Base-by-base conservation (phyloP, 1,284 basidiomycete species). In the Fistulina hepatica region DNA sequence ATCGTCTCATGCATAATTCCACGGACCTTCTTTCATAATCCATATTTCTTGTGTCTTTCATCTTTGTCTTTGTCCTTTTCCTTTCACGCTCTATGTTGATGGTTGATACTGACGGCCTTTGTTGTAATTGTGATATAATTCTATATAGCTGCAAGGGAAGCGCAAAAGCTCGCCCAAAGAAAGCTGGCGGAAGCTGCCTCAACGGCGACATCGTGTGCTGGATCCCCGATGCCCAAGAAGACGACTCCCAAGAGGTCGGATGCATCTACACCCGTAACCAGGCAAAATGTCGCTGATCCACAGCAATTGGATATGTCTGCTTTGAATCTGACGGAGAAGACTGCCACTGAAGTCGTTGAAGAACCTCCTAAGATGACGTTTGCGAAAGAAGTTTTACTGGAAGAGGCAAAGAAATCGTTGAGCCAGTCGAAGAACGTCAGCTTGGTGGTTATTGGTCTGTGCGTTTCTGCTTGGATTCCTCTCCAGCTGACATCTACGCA, bases 371-470 rank as follows among this genome's bases (percentile, higher is more conserved):
- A 75, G 50, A 62, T 84, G 45, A 71, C 65, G 17, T 70, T 90
- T 50, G 81, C 88, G 10, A 71, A 76, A 47, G 91, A 90, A 55
- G 92, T 85, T 55, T 61, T 97, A 36, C 56, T 97, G 11, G 84
- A 86, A 45, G 86, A 95, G 60, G 88, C 81, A 3, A 31, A 16
- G 28, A 31, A 31, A n/a, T n/a, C n/a, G n/a, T n/a, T n/a, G 17
- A 69, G 65, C 17, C 89, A 81, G n/a, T n/a, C n/a, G 58, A 80
- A 76, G 50, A 73, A 68, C 23, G 63, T 97, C 33, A 94, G 83
- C 54, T 63, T 98, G 46, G 85, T 98, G 13, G 91, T 98, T 26
- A 83, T 98, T 36, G 94, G 93, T 93, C 56, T 49, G 75, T 48
- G n/a, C 27, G 33, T 33, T 21, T n/a, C 21, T 9, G 22, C 28